Base-by-base conservation (phyloP, 495 filamentous ascomycete species). In the Penicillium antarcticum region DNA sequence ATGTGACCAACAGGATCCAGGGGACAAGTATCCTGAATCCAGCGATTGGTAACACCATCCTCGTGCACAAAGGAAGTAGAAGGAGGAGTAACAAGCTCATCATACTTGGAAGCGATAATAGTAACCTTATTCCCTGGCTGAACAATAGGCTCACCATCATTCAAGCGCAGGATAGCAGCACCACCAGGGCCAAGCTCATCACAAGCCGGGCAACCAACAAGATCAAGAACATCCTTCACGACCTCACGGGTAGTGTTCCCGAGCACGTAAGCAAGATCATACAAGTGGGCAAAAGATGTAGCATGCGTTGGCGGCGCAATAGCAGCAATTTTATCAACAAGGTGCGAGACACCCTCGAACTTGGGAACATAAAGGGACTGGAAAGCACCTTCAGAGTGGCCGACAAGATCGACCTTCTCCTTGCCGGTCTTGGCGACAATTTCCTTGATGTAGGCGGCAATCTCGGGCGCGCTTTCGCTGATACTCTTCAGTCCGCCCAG, bases 311-410 rank as follows among this genome's bases (percentile, higher is more conserved):
- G 78, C 6, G 79, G 79, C 14, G 72, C 77, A 24, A 82, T 76
- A 0, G 75, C 61, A 1, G 76, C 74, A 24, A 77, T 56, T 18
- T 67, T 71, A 32, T 80, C 74, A n/a, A 81, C 47, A 0, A 74
- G 51, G 6, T 57, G 52, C 24, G 75, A 49, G 18, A 78, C 62
- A 2, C 74, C 74, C 18, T 76, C 68, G 60, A 75, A 74, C 47
- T 79, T 80, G 8, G 77, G 77, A 6, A 80, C 77, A 56, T 80
- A 80, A 6, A 81, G 60, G 0, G 71, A 43, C 45, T 78, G 75
- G 52, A 80, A 76, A 3, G 68, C 79, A 46, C 79, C 79, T 58
- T 82, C 79, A 24, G 77, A 80, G 55, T 82, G 78, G 11, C 79
- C 79, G 36, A 81, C 75, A 0, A 81, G 56, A 45, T 80, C 71